Conservation (phyloP, 768 basidiomycete species). For the Boletus pseudo-olivaceus region DNA sequence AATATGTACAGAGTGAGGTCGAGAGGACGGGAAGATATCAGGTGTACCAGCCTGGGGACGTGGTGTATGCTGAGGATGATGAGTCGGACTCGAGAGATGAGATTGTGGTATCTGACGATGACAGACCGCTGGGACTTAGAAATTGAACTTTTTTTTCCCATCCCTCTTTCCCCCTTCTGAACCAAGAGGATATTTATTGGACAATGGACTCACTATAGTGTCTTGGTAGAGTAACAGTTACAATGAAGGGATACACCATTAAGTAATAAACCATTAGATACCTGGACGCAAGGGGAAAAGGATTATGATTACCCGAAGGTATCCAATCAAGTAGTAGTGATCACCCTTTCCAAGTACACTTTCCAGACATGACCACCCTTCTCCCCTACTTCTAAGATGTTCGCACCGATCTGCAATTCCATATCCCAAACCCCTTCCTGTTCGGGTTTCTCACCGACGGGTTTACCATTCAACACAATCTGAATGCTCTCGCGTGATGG, state of each 20-base stretch:
- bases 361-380: conserved; percentile 69
- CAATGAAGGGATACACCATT: conserved; percentile 29
- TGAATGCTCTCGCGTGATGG: conserved; percentile 48
- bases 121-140: conserved; percentile 17
- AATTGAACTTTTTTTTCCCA: conserved; percentile 9
- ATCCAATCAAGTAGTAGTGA: conserved; percentile 18
- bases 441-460: conserved; percentile 44
- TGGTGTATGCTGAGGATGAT: conserved; percentile 42
- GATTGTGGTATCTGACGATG: conserved; percentile 15
- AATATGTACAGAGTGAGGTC: conserved; percentile 52
- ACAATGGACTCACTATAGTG: conserved; percentile 15
- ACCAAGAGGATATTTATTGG: conserved; percentile 4
- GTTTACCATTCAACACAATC: conserved; percentile 59
- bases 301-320: conserved; percentile 2
- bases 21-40: conserved; percentile 61
- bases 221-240: conserved; percentile 26
- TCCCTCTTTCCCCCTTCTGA: not conserved
- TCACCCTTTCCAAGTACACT: conserved; percentile 54
- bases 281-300: conserved; percentile 10
- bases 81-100: conserved; percentile 14
- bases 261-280: conserved; percentile 31
- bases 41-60: conserved; percentile 60
- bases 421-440: conserved; percentile 59
- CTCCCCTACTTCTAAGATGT: conserved; percentile 71
- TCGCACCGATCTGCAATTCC: conserved; percentile 53